These are phyloP conservation scores for Polygonum maritimum DNA, from an alignment of 148 eudicot genomes.

Conservation along the genomic window DNA sequence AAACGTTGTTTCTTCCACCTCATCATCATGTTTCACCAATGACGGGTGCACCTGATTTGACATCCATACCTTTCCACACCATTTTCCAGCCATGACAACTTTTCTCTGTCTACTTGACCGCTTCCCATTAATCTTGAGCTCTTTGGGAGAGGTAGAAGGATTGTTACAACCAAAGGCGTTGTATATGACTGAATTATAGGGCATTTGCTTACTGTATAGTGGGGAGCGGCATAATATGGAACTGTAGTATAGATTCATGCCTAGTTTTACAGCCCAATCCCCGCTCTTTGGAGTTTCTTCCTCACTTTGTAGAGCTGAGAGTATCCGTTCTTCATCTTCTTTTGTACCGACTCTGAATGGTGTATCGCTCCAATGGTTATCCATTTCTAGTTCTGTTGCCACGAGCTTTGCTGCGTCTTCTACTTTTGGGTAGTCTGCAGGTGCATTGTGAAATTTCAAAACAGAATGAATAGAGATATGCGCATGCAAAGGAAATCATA, in stretches of 20 bases:
- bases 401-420: conserved; percentile 68
- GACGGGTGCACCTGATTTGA: conserved; percentile 84
- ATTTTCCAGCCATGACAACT: conserved; percentile 72
- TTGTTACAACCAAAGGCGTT: conserved; percentile 67
- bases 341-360: conserved; percentile 44
- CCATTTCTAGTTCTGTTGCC: conserved; percentile 62
- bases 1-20: conserved; percentile 31
- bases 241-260: conserved; percentile 82
- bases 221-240: conserved; percentile 89
- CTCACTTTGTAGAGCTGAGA: conserved; percentile 60
- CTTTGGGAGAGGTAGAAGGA: conserved; percentile 23
- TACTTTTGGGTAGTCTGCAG: conserved; percentile 79
- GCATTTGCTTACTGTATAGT: conserved; percentile 91
- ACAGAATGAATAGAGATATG: conserved; percentile 6
- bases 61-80: conserved; percentile 99
- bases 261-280: conserved; percentile 92
- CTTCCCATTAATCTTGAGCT: conserved; percentile 22
- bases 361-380: conserved; percentile 52
- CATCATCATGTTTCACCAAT: conserved; percentile 45
- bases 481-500: background rate
- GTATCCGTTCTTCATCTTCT: conserved; percentile 61
- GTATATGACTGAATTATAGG: conserved; percentile 74
- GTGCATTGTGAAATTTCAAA: background rate
- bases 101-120: conserved; percentile 54
- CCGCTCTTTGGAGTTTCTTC: conserved; percentile 70